Evolutionary conservation across 208 protist genomes (phyloP).

Genomic region (Wallacemonas sp.): DNA sequence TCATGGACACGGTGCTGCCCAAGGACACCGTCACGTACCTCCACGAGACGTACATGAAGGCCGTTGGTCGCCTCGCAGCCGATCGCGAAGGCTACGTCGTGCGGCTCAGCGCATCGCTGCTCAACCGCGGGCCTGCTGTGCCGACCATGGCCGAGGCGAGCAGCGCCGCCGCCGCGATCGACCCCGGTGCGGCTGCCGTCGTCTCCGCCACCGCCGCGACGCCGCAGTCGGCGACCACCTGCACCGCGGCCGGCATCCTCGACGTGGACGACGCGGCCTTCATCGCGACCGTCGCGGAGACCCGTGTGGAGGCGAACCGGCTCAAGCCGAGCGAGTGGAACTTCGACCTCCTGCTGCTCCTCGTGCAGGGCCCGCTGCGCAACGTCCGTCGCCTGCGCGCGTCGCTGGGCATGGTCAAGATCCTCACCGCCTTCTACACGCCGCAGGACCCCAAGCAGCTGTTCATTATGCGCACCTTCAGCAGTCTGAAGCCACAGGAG

Average conservation of each 20-base stretch:
- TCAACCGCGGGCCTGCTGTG: constrained; percentile 36
- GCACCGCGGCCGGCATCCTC: constrained; percentile 40
- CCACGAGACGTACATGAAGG: constrained; percentile 78
- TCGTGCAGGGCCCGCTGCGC: constrained; percentile 76
- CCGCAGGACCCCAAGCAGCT: constrained; percentile 31
- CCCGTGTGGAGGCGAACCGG: constrained; percentile 47
- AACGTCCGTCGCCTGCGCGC: constrained; percentile 51
- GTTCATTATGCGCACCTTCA: constrained; percentile 63
- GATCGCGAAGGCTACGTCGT: constrained; percentile 68
- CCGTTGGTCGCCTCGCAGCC: constrained; percentile 62
- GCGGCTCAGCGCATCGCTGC: constrained; percentile 49
- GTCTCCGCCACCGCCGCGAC: constrained; percentile 10
- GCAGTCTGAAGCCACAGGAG: constrained; percentile 39
- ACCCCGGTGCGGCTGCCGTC: constrained; percentile 11
- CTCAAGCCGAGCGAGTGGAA: constrained; percentile 54
- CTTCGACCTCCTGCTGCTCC: constrained; percentile 71
- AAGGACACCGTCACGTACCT: constrained; percentile 66
- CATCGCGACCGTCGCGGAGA: constrained; percentile 47
- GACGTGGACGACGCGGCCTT: constrained; percentile 74
- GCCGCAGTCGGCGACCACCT: constrained; percentile 29
- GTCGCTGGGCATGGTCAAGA: constrained; percentile 49
- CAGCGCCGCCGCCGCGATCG: constrained; percentile 3
- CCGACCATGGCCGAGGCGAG: constrained; percentile 5
- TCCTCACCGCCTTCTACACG: constrained; percentile 76
- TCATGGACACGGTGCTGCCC: constrained; percentile 89